Evolutionary conservation across 139 green algal genomes (phyloP).

Genomic region (Auxenochlorella protothecoides): DNA sequence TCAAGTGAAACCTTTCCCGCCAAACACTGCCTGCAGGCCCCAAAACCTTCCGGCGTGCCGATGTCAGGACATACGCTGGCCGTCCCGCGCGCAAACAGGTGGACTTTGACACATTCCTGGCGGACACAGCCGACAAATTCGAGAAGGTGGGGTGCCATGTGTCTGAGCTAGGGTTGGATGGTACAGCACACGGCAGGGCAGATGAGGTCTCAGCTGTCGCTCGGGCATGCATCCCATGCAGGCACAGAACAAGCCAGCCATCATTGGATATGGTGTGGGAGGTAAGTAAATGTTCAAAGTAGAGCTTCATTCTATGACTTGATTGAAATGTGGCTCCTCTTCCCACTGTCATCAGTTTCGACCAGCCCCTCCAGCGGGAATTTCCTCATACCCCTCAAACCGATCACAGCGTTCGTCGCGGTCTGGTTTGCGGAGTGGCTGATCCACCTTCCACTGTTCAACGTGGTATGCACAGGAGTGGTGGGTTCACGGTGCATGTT

Average conservation of each 20-base stretch:
- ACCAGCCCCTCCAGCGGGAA: conserved; percentile 18
- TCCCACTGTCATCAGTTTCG: not conserved
- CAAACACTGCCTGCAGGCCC: not conserved
- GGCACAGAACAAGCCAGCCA: conserved; percentile 14
- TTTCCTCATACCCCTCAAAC: no score
- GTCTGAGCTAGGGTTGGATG: no score
- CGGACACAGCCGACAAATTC: conserved; percentile 16
- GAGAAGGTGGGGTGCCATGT: conserved; percentile 9
- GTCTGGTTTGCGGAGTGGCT: conserved; percentile 51
- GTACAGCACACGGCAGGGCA: no score
- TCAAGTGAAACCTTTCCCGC: not conserved
- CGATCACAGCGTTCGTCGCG: conserved; percentile 18
- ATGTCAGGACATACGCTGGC: not conserved
- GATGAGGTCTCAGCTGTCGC: no score
- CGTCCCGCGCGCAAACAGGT: not conserved
- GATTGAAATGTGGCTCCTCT: not conserved
- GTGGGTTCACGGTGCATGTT: not conserved
- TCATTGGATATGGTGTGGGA: not conserved
- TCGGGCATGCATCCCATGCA: no score
- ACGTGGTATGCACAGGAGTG: conserved; percentile 19
- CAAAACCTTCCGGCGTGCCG: not conserved
- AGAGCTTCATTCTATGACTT: not conserved
- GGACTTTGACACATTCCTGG: conserved; percentile 19
- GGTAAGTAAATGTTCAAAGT: not conserved
- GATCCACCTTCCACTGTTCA: conserved; percentile 55